Base-by-base conservation (phyloP, 371 early-diverging fungal genomes). In the Mortierella sp. region DNA sequence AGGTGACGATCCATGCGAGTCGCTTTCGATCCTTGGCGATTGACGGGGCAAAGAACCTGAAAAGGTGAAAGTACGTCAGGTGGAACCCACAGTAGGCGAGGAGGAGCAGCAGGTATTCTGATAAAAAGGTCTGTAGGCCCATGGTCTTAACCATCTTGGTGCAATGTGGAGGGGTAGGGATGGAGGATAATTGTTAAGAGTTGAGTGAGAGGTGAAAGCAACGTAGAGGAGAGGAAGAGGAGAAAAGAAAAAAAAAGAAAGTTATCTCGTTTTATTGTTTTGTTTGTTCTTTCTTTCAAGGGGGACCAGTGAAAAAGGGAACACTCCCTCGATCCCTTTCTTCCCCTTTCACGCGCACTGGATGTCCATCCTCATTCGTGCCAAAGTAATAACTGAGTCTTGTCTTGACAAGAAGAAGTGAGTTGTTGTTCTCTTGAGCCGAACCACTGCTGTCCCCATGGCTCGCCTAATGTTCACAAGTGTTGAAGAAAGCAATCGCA, bases 1-100 rank as follows among this genome's bases (percentile, higher is more conserved):
- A 31, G 14, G 82, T 82, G 24, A 82, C 28, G 28, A 82, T 50
- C 82, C 82, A 82, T 11, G 82, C 78, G 28, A 82, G 82, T 8
- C 72, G 74, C 72, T 61, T 74, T 67, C 78, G 82, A 31, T 82
- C 75, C 69, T 67, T 74, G 40, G 72, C 78, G 19, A 82, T 82
- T 11, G 16, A 82, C 10, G 82, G 82, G 9, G 77, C 69, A 55
- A 82, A 75, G 28, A 40, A 21, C 78, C 78, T 78, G 67, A 82
- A 61, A 51, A 78, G 67, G n/a, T 75, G 72, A 59, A 82, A 82
- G 53, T 78, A 82, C n/a, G 82, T 74, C 50, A 82, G 48, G 55
- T 82, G 82, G 28, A 82, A 44, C 2, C 54, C 75, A 5, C 55
- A 57, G 43, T 78, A 70, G 13, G 14, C 69, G 26, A 82, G 55